Evolutionary conservation across 2,329 filamentous ascomycete genomes (phyloP), one percentile per base, ranked within the genome.

Genomic region (Chaetomium sp.): DNA sequence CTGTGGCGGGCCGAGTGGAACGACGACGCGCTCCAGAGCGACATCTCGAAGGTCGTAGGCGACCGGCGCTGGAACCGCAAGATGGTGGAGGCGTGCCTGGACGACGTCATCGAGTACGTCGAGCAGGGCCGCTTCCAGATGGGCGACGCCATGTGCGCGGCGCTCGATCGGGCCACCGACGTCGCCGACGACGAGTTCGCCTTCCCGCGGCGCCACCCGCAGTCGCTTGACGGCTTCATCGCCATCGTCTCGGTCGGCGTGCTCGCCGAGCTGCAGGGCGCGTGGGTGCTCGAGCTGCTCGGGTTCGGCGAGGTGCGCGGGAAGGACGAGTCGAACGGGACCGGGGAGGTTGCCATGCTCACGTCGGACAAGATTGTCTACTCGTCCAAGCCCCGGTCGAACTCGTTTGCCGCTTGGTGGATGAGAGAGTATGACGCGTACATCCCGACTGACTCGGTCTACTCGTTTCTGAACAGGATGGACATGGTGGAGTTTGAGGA

Each of bases 201-300:
- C 16, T 71, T 70, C 29, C 68, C 65, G 8, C 60, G 67, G 21
- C 57, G 63, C 12, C 68, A 70, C 29, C 67, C 69, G 23, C 29
- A 62, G 59, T 60, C 55, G 7, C 60, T 69, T 2, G 69, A 69
- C 31, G 70, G 69, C 2, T 70, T 70, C 60, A 68, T 70, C n/a
- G 65, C 67, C 55, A 67, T 70, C 38, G 66, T 69, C 9, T 66
- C 68, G 38, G 66, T 63, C 10, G 70, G 70, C 1, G 53, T 70
- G 12, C 64, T 71, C n/a, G 69, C 64, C 13, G 60, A 67, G 51
- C 66, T 70, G 65, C 62, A 62, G 47, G 70, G 69, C 4, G 65
- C 65, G 1, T 71, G 70, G 70, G 64, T 67, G 51, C 42, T 71
- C 60, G 68, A 68, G 62, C 47, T 68, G 53, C 61, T 71, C 12